Conservation (phyloP, 768 basidiomycete species). For the Pholiota conissans region DNA sequence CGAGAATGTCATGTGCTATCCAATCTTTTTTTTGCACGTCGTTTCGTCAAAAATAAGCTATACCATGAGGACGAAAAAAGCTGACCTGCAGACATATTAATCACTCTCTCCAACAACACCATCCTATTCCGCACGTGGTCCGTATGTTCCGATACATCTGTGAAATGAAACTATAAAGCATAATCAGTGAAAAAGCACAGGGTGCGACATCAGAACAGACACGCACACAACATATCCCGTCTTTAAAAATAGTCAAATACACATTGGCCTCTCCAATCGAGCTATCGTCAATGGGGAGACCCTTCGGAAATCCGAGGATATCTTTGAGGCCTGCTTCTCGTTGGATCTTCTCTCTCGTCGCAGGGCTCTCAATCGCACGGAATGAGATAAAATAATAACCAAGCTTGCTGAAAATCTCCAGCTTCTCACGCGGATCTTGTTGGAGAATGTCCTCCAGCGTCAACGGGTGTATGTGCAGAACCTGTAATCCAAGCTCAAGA, state of each 20-base stretch:
- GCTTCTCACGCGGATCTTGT: conserved; percentile 88
- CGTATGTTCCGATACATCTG: conserved; percentile 84
- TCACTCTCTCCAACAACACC: conserved; percentile 56
- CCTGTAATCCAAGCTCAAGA: conserved; percentile 36
- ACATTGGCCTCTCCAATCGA: conserved; percentile 75
- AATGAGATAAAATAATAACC: conserved; percentile 94
- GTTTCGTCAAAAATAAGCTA: conserved; percentile 4
- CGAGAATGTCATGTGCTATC: conserved; percentile 91
- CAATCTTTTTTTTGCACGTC: too few relatives aligned
- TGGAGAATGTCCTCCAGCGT: conserved; percentile 93
- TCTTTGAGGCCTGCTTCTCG: conserved; percentile 29
- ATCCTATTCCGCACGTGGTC: conserved; percentile 75
- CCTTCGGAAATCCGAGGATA: conserved; percentile 18
- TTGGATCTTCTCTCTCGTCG: conserved; percentile 39
- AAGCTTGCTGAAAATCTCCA: conserved; percentile 82
- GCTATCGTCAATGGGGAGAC: conserved; percentile 36
- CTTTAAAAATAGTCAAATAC: conserved; percentile 87
- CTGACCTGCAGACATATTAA: conserved; percentile 74
- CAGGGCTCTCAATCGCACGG: conserved; percentile 69
- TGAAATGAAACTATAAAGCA: conserved; percentile 77
- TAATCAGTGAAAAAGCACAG: conserved; percentile 5
- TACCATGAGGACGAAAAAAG: neutral
- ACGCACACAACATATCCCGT: conserved; percentile 79
- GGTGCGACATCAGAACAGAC: conserved; percentile 17
- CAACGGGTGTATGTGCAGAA: conserved; percentile 86